Evolutionary conservation across 2,329 filamentous ascomycete species (phyloP).

Genomic region (Herpotrichia juniperi): DNA sequence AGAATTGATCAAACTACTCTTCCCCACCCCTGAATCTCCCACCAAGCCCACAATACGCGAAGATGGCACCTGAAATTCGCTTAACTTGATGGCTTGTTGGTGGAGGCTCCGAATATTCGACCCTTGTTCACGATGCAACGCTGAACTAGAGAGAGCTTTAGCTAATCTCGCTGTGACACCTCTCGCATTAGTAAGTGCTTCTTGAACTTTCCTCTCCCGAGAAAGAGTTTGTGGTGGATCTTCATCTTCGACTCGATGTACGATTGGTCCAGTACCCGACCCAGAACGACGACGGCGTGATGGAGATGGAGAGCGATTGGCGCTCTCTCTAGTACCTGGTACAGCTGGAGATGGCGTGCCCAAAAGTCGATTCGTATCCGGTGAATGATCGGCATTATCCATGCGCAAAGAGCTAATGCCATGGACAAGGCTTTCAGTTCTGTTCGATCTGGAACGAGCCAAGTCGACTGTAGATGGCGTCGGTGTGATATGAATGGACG

Average conservation of each 20-base stretch:
- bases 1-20: conserved; percentile 59
- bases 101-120: conserved; percentile 49
- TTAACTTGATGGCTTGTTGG: conserved; percentile 39
- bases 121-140: conserved; percentile 44
- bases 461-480: not conserved
- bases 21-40: conserved; percentile 58
- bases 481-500: conserved; percentile 10
- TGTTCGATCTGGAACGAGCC: not conserved
- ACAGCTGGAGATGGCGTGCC: not conserved
- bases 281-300: conserved; percentile 23
- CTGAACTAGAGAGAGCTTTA: conserved; percentile 42
- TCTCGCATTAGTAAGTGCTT: conserved; percentile 36
- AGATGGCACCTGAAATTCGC: conserved; percentile 46
- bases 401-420: conserved; percentile 2
- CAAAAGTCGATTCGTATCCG: not conserved
- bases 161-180: conserved; percentile 36
- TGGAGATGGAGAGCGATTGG: conserved; percentile 15
- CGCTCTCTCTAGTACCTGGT: conserved; percentile 28
- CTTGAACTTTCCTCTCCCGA: conserved; percentile 14
- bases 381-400: not conserved
- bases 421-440: conserved; percentile 4
- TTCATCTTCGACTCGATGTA: conserved; percentile 22
- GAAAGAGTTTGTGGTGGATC: conserved; percentile 16
- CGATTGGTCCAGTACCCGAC: conserved; percentile 8
- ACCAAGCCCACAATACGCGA: conserved; percentile 55